Evolutionary conservation across 257 asterid genomes (phyloP).

Genomic region (Solanum lignicaule): DNA sequence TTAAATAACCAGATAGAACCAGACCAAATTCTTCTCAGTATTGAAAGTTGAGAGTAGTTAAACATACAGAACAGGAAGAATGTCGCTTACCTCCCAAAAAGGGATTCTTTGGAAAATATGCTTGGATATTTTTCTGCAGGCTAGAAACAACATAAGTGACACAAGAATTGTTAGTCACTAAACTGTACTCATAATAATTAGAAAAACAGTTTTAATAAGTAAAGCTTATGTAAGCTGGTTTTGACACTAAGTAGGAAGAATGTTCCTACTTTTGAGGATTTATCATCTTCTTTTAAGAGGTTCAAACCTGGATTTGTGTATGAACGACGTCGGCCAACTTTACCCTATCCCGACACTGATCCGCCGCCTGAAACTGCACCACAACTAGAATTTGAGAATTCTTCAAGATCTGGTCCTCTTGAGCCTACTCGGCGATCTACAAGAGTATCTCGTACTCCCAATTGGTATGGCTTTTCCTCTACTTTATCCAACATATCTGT

Average conservation of each 20-base stretch:
- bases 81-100: slow-evolving; percentile 42
- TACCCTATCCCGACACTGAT: too few relatives aligned
- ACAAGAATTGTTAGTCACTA: neutral
- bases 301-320: too few relatives aligned
- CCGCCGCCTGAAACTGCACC: too few relatives aligned
- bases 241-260: neutral
- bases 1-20: neutral
- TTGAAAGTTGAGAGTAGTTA: neutral
- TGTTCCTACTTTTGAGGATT: too few relatives aligned
- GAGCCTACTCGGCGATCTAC: too few relatives aligned
- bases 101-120: slow-evolving; percentile 33
- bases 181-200: neutral
- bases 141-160: slow-evolving; percentile 11
- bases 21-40: neutral
- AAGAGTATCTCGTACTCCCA: too few relatives aligned
- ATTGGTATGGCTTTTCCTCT: too few relatives aligned
- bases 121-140: slow-evolving; percentile 59
- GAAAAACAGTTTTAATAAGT: neutral
- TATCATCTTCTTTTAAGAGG: too few relatives aligned
- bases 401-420: too few relatives aligned
- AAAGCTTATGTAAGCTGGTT: neutral
- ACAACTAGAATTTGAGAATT: too few relatives aligned
- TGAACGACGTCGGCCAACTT: too few relatives aligned
- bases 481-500: too few relatives aligned
- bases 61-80: neutral